These are phyloP conservation scores for Tolypocladium amazonense DNA, from an alignment of 2,329 filamentous ascomycete genomes.

Conservation along the genomic window DNA sequence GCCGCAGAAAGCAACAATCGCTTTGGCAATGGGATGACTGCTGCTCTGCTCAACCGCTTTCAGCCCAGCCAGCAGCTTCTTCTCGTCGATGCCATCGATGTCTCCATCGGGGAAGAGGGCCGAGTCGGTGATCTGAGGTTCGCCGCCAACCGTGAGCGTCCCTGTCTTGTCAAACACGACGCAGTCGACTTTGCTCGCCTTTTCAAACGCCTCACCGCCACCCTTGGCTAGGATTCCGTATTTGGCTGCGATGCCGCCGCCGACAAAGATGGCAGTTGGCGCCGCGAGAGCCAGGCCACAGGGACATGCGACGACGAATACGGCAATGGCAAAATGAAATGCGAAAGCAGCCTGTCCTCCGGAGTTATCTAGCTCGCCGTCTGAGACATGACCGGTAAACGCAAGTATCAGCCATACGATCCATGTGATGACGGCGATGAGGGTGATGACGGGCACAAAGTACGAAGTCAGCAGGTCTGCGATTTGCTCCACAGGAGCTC, in stretches of 20 bases:
- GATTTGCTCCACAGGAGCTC: slow-evolving; percentile 65
- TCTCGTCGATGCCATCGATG: slow-evolving; percentile 11
- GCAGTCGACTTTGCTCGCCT: slow-evolving; percentile 66
- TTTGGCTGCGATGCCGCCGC: slow-evolving; percentile 67
- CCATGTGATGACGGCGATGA: slow-evolving; percentile 63
- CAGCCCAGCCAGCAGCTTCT: slow-evolving; percentile 39
- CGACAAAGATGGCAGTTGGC: slow-evolving; percentile 76
- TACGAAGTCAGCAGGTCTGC: slow-evolving; percentile 65
- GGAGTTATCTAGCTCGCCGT: slow-evolving; percentile 41
- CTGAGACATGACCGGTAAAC: slow-evolving; percentile 43
- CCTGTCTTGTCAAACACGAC: slow-evolving; percentile 88
- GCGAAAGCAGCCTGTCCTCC: slow-evolving; percentile 66
- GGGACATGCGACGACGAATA: slow-evolving; percentile 80
- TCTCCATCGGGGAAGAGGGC: slow-evolving; percentile 24
- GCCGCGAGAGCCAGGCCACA: slow-evolving; percentile 79
- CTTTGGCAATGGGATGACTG: slow-evolving; percentile 64
- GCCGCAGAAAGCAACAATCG: slow-evolving; percentile 53
- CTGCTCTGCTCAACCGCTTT: slow-evolving; percentile 59
- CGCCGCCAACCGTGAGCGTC: slow-evolving; percentile 64
- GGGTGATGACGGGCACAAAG: slow-evolving; percentile 63
- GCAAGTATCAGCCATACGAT: slow-evolving; percentile 60
- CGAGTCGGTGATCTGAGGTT: slow-evolving; percentile 56
- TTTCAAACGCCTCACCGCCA: slow-evolving; percentile 77
- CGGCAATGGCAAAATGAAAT: slow-evolving; percentile 72
- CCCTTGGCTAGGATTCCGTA: slow-evolving; percentile 75